Base-by-base conservation (phyloP, 257 asterid species). In the Paulownia fortunei region DNA sequence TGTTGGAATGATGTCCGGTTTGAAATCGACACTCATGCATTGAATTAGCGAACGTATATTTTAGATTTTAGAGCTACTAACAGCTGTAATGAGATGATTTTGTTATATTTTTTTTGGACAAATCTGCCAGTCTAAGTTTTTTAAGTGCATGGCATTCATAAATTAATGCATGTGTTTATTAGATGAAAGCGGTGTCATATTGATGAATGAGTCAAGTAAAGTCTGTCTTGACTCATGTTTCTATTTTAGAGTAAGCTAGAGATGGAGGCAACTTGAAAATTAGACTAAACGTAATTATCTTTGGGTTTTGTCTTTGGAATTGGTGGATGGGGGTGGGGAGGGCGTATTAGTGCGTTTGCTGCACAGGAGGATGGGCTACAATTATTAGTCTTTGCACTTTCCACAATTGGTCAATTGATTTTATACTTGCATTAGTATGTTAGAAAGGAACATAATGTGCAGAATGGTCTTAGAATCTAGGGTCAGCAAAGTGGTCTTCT, bases 201-300 rank as follows among this genome's bases (percentile, higher is more conserved):
- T 56, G 44, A 61, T 52, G 62, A 64, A 59, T 3, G 6, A 56
- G 42, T 61, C 76, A 32, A 30, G 42, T 34, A 24, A 47, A 41
- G 41, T 72, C 32, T 9, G 13, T 68, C 36, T 5, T 42, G 23
- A 12, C 27, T 73, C 24, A 34, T 66, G 18, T 51, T 74, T 64
- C 15, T 55, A 13, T 24, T 65, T 64, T 26, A 61, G 18, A 24
- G 42, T 55, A 13, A 23, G 32, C 63, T 27, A 34, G 34, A 59
- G 52, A 80, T 46, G 66, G 61, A 46, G 24, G 15, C 72, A 41
- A 65, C 61, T 58, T 64, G 46, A 55, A 60, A 64, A 34, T 49
- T 27, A 39, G 73, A 41, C 55, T 39, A 7, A 80, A 23, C 9
- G 3, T 19, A 19, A 32, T 39, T 23, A 44, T 24, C 10, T 19